Base-by-base conservation (phyloP, 2,329 filamentous ascomycete genomes). In the Colletotrichum acutatum region DNA sequence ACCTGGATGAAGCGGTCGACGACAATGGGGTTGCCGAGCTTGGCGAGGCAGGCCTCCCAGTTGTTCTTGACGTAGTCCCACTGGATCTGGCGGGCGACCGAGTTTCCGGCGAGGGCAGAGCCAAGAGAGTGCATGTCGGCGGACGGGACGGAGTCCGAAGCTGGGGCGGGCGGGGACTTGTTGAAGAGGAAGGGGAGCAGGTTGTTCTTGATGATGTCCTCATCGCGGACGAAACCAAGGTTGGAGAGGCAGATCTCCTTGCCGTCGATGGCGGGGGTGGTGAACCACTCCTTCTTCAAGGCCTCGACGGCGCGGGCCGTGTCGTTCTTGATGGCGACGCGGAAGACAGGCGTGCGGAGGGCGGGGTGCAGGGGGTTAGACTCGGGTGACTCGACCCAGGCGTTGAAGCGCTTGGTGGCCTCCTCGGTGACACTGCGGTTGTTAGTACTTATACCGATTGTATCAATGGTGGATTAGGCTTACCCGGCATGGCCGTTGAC, bases 41-140 rank as follows among this genome's bases (percentile, higher is more conserved):
- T 93, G 73, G 90, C 85, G 65, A 92, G 88, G 57, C 97, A 89
- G 46, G 89, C 86, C 34, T 90, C 87, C 94, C 96, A 99, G 84
- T 98, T 92, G 56, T 89, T 87, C 84, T 95, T 94, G 79, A 98
- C 89, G 83, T 93, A 98, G 66, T 92, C 86, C 97, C 97, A 99
- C 71, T 97, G 90, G 57, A 92, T 86, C 57, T 87, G 84, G n/a
- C 95, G 92, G 3, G 91, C 92, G 74, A 90, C 88, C 9, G 91
- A 86, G 84, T 98, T 98, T 75, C 85, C 87, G 4, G 93, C 91
- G 32, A 99, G 85, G 1, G 91, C 89, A 61, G 88, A 86, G n/a
- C 92, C 92, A 34, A 95, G 93, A 14, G 92, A 92, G 84, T 98
- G 96, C 82, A 97, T 90, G 82, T 99, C 97, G 79, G 95, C 96